These are phyloP conservation scores for Zalerion maritima DNA, from an alignment of 495 filamentous ascomycete species.

Conservation along the genomic window DNA sequence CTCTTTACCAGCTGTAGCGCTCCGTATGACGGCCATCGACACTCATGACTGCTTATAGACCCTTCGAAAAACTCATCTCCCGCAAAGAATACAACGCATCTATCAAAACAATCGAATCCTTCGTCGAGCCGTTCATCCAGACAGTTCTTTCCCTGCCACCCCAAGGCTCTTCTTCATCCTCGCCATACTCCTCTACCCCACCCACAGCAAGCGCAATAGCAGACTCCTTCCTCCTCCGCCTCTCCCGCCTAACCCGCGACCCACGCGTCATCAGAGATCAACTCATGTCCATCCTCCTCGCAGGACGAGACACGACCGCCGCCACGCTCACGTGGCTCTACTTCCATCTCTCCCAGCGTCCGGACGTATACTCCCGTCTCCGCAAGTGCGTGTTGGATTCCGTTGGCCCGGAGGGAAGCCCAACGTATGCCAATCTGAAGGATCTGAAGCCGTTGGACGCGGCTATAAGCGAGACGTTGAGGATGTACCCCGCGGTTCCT, in stretches of 20 bases:
- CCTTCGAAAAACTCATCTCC: conserved; percentile 28
- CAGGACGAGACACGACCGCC: conserved; percentile 49
- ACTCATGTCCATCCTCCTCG: conserved; percentile 41
- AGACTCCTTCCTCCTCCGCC: conserved; percentile 35
- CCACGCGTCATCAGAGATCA: conserved; percentile 40
- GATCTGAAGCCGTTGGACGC: conserved; percentile 24
- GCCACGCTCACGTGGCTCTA: conserved; percentile 40
- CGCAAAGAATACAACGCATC: conserved; percentile 24
- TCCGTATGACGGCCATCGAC: not conserved
- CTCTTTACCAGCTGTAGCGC: conserved; percentile 2
- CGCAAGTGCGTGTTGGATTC: conserved; percentile 22
- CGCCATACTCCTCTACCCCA: too few species aligned
- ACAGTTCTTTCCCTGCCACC: conserved; percentile 30
- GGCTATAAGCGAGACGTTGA: conserved; percentile 30
- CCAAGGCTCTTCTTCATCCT: conserved; percentile 25
- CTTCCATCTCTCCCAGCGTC: conserved; percentile 36
- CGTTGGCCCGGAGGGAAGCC: conserved; percentile 14
- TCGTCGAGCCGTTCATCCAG: conserved; percentile 39
- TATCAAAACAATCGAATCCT: conserved; percentile 31
- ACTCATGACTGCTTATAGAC: conserved; percentile 10
- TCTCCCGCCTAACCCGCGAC: conserved; percentile 29
- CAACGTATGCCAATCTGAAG: conserved; percentile 26
- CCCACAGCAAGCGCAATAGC: too few species aligned
- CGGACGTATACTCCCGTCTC: conserved; percentile 30
- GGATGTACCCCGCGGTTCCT: conserved; percentile 38